Conservation (phyloP, 2,329 filamentous ascomycete genomes). For the Venturia effusa region DNA sequence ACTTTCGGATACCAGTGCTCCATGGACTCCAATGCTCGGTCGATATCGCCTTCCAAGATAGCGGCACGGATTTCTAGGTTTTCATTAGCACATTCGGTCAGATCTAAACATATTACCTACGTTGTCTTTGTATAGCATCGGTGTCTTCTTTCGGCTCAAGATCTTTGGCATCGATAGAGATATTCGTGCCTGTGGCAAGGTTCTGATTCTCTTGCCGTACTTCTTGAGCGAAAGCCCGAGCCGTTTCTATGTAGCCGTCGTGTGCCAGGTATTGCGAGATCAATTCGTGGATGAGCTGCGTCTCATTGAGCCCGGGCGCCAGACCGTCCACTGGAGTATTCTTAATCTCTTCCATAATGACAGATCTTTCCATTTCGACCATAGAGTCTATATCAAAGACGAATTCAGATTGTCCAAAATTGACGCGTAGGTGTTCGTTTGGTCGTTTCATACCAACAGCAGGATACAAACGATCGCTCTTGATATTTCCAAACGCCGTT, state of each 20-base stretch:
- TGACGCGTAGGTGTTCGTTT: conserved; percentile 46
- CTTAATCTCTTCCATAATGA: conserved; percentile 52
- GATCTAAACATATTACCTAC: conserved; percentile 39
- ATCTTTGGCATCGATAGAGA: conserved; percentile 35
- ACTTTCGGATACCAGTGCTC: conserved; percentile 70
- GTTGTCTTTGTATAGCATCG: conserved; percentile 77
- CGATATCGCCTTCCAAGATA: conserved; percentile 85
- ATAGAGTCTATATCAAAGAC: conserved; percentile 83
- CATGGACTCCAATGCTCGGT: conserved; percentile 75
- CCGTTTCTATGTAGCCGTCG: conserved; percentile 91
- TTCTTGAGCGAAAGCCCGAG: conserved; percentile 76
- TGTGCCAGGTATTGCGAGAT: conserved; percentile 85
- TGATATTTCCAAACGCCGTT: conserved; percentile 57
- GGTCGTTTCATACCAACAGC: conserved; percentile 57
- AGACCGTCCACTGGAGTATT: conserved; percentile 46
- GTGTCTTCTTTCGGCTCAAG: conserved; percentile 68
- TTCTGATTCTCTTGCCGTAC: conserved; percentile 63
- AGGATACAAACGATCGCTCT: conserved; percentile 52
- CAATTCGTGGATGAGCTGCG: conserved; percentile 68
- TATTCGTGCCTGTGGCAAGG: conserved; percentile 45
- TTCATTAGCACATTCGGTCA: not conserved
- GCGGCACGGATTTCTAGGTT: conserved; percentile 67
- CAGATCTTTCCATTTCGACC: conserved; percentile 61
- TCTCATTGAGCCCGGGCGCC: conserved; percentile 57
- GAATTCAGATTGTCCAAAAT: conserved; percentile 64